phyloP scores from a whole-genome alignment of 441 rosid genomes.

The Eutrema salsugineum region DNA sequence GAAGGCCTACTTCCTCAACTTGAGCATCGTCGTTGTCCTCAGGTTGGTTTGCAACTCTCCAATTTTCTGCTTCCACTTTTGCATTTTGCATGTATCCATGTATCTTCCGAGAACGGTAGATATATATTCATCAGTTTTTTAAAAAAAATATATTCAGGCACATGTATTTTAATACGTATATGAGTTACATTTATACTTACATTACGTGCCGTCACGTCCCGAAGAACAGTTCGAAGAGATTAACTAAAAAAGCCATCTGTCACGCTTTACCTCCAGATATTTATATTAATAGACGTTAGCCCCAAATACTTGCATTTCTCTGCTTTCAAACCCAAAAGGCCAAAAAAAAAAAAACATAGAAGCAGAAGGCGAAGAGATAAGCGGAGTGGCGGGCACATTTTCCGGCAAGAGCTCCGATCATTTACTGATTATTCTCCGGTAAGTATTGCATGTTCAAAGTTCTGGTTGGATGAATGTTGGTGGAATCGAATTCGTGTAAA shows the following conservation, averaged over 20 bases:
- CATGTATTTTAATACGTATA: background rate
- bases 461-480: background rate
- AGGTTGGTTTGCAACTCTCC: too few relatives aligned
- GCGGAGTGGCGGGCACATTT: background rate
- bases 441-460: slow-evolving; percentile 11
- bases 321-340: slow-evolving; percentile 18
- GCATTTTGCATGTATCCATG: too few relatives aligned
- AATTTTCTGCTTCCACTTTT: too few relatives aligned
- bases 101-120: too few relatives aligned
- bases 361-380: background rate
- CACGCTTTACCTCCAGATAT: background rate
- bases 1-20: too few relatives aligned
- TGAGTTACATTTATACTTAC: background rate
- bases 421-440: slow-evolving; percentile 2
- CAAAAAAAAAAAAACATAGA: background rate
- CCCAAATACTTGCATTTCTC: slow-evolving; percentile 16
- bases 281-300: slow-evolving; percentile 18
- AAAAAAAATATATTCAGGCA: background rate
- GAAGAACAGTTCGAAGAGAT: slow-evolving; percentile 10
- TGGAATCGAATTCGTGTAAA: background rate
- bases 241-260: slow-evolving; percentile 18
- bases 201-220: slow-evolving; percentile 36
- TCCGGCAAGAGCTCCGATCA: slow-evolving; percentile 18
- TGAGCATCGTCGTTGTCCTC: too few relatives aligned
- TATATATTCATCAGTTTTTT: too few relatives aligned